Percentiles rank a stretch among this genome's conserved stretches.
These are phyloP conservation scores for Chaetomiaceae sp. DNA, from an alignment of 2,329 filamentous ascomycete genomes.

Conservation along the genomic window DNA sequence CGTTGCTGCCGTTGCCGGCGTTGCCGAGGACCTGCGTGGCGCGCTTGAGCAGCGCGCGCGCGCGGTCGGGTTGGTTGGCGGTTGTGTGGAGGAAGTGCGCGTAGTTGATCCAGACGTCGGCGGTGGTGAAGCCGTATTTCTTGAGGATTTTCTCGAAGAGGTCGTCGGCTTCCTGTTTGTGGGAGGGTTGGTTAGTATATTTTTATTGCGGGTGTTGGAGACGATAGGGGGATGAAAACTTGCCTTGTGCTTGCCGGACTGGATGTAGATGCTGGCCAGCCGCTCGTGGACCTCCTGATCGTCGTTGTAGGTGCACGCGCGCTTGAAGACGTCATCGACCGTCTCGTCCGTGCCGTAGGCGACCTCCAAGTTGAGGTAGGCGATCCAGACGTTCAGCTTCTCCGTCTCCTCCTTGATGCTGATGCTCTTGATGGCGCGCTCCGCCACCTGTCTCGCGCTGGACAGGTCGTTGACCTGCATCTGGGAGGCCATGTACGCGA, in stretches of 20 bases:
- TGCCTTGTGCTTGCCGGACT: slow-evolving; percentile 79
- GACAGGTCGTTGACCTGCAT: slow-evolving; percentile 84
- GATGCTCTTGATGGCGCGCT: slow-evolving; percentile 87
- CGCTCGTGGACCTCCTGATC: slow-evolving; percentile 83
- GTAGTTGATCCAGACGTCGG: slow-evolving; percentile 89
- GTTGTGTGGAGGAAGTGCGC: slow-evolving; percentile 85
- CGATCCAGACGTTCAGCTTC: slow-evolving; percentile 94
- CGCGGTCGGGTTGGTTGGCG: slow-evolving; percentile 63
- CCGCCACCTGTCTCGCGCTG: slow-evolving; percentile 82
- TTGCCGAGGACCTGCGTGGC: slow-evolving; percentile 77
- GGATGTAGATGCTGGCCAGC: slow-evolving; percentile 90
- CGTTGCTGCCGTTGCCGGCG: slow-evolving; percentile 33
- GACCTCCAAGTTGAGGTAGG: slow-evolving; percentile 89
- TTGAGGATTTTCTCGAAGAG: slow-evolving; percentile 84
- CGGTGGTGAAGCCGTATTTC: slow-evolving; percentile 77
- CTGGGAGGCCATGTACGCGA: slow-evolving; percentile 98
- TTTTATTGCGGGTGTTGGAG: background rate
- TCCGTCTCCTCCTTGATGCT: slow-evolving; percentile 86
- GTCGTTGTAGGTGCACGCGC: slow-evolving; percentile 91
- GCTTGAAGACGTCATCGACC: slow-evolving; percentile 81
- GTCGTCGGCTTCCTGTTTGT: slow-evolving; percentile 70
- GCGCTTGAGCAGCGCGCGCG: slow-evolving; percentile 71
- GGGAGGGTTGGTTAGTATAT: background rate
- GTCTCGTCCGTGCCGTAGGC: slow-evolving; percentile 80
- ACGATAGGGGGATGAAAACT: slow-evolving; percentile 30